Conservation (phyloP, 164 flowering plant genomes). For the Aristolochia fimbriata region DNA sequence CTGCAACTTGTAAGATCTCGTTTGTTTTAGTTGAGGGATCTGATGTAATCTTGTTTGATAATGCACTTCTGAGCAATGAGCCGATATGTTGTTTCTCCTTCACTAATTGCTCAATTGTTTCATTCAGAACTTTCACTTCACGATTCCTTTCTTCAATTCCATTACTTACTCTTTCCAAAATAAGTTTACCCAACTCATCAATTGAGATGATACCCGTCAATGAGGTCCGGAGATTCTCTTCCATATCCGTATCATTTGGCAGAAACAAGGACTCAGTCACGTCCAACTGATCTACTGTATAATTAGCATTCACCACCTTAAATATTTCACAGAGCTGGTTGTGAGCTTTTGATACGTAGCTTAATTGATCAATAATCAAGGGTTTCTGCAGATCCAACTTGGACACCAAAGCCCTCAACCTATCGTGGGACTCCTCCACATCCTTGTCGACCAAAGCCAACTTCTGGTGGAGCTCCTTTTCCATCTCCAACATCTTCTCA, state of each 20-base stretch:
- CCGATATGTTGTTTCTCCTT: slow-evolving; percentile 90
- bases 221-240: slow-evolving; percentile 74
- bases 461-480: slow-evolving; percentile 42
- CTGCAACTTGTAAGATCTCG: slow-evolving; percentile 69
- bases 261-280: slow-evolving; percentile 70
- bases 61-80: slow-evolving; percentile 72
- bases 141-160: slow-evolving; percentile 38
- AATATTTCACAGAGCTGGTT: slow-evolving; percentile 44
- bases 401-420: slow-evolving; percentile 39
- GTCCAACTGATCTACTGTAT: slow-evolving; percentile 35
- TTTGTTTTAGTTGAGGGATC: slow-evolving; percentile 46
- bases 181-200: slow-evolving; percentile 37
- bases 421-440: slow-evolving; percentile 32
- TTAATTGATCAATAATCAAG: slow-evolving; percentile 64
- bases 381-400: slow-evolving; percentile 57
- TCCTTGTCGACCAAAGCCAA: slow-evolving; percentile 31
- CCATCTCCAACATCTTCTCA: slow-evolving; percentile 32
- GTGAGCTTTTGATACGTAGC: slow-evolving; percentile 52
- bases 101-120: slow-evolving; percentile 46
- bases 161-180: slow-evolving; percentile 42
- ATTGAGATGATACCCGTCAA: slow-evolving; percentile 70
- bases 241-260: slow-evolving; percentile 68
- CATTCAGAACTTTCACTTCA: slow-evolving; percentile 53
- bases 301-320: slow-evolving; percentile 47
- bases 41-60: slow-evolving; percentile 46